A percentile compares a stretch with the other conserved stretches of the same genome.
Evolutionary conservation across 805 yeast species (phyloP).

Genomic region (Hermanozyma aechmeae): DNA sequence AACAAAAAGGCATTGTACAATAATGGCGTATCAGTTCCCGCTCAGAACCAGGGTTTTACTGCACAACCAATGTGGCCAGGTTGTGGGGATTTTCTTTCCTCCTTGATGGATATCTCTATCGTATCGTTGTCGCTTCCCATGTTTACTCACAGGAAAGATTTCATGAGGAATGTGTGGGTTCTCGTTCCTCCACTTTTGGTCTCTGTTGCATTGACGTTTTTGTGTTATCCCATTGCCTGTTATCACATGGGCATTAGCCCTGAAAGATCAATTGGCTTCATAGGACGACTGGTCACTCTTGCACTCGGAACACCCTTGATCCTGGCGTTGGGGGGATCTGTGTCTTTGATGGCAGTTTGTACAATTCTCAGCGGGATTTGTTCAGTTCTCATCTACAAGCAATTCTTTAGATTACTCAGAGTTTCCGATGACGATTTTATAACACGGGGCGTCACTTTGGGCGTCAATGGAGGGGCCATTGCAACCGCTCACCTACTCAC

Average conservation of each 20-base stretch:
- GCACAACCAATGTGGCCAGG: constrained; percentile 54
- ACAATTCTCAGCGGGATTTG: constrained; percentile 70
- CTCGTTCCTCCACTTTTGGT: constrained; percentile 51
- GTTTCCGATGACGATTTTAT: constrained; percentile 58
- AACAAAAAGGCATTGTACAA: constrained; percentile 23
- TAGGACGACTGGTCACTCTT: constrained; percentile 70
- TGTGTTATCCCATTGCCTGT: constrained; percentile 64
- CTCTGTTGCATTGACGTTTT: constrained; percentile 49
- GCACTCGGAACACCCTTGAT: constrained; percentile 75
- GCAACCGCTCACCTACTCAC: constrained; percentile 69
- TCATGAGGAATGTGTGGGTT: constrained; percentile 47
- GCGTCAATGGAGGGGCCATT: constrained; percentile 74
- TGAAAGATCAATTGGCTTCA: constrained; percentile 58
- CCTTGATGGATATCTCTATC: constrained; percentile 70
- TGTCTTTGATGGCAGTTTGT: constrained; percentile 67
- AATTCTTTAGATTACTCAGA: constrained; percentile 38
- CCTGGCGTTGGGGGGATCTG: constrained; percentile 56
- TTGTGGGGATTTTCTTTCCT: constrained; percentile 65
- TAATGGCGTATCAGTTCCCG: constrained; percentile 14
- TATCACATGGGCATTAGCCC: constrained; percentile 56
- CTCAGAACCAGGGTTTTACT: constrained; percentile 11
- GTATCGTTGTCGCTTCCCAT: constrained; percentile 70
- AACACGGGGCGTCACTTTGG: constrained; percentile 67
- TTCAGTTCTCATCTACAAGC: constrained; percentile 61
- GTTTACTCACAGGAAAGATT: constrained; percentile 63